phyloP scores from a whole-genome alignment of 805 yeast species.

The Blastobotrys mokoenaii region DNA sequence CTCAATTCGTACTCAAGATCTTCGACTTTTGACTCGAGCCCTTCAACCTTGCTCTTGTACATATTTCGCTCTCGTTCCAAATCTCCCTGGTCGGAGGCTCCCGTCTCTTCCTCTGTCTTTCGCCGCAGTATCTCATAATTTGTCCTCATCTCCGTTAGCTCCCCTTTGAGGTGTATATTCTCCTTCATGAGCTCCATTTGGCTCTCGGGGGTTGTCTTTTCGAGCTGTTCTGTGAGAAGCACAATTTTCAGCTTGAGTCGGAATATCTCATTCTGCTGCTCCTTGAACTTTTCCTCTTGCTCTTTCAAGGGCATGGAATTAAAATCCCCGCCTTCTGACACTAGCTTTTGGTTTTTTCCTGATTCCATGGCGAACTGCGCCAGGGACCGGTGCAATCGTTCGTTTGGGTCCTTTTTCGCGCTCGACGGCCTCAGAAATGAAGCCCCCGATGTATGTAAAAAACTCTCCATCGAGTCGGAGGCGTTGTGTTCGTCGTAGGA shows the following conservation, averaged over 20 bases:
- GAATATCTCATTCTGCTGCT: constrained; percentile 16
- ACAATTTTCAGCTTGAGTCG: constrained; percentile 16
- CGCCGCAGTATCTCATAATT: constrained; percentile 12
- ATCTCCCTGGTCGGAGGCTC: not conserved
- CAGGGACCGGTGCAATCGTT: not conserved
- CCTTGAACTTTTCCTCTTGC: constrained; percentile 15
- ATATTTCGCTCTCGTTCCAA: not conserved
- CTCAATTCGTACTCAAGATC: constrained; percentile 18
- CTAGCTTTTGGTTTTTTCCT: not conserved
- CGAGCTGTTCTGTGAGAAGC: constrained; percentile 12
- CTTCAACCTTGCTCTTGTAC: not conserved
- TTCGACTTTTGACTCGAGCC: constrained; percentile 18
- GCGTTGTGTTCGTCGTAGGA: constrained; percentile 1
- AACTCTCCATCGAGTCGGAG: constrained; percentile 2
- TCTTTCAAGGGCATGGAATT: constrained; percentile 15
- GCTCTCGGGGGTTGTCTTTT: constrained; percentile 14
- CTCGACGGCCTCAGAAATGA: not conserved
- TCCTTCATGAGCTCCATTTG: constrained; percentile 19
- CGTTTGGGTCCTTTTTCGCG: too few species aligned
- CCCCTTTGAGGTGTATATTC: constrained; percentile 23
- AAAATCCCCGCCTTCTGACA: not conserved
- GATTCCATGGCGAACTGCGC: constrained; percentile 1
- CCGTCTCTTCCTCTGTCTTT: constrained; percentile 13
- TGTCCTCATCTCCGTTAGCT: constrained; percentile 2
- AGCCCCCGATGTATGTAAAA: not conserved